Evolutionary conservation across 2,329 filamentous ascomycete genomes (phyloP).

Genomic region (Aphanocladium album): DNA sequence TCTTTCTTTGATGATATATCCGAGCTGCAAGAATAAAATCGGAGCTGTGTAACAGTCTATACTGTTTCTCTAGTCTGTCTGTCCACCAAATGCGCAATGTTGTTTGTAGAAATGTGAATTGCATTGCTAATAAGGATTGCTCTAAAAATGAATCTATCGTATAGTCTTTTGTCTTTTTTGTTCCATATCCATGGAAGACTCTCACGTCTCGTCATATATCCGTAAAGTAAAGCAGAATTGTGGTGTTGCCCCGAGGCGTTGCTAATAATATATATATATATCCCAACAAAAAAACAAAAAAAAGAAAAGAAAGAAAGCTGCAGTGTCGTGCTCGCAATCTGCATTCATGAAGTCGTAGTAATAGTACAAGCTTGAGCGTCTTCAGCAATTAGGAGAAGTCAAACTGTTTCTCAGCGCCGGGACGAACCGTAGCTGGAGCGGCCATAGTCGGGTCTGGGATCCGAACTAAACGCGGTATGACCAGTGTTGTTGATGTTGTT

Average conservation of each 20-base stretch:
- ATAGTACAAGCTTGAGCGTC: background rate
- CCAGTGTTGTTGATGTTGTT: too few relatives aligned
- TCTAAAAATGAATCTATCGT: background rate
- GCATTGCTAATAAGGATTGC: background rate
- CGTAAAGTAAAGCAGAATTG: background rate
- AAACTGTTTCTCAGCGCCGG: background rate
- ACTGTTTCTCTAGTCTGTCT: background rate
- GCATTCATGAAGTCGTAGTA: background rate
- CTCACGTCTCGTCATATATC: background rate
- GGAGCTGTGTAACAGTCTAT: background rate
- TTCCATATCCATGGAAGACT: background rate
- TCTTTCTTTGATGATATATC: slow-evolving; percentile 1
- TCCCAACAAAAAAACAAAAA: background rate
- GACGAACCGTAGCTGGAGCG: too few relatives aligned
- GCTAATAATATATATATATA: slow-evolving; percentile 2
- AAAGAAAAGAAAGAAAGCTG: background rate
- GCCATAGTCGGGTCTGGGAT: too few relatives aligned
- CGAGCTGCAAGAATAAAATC: background rate
- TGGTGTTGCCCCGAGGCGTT: background rate
- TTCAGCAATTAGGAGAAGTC: background rate
- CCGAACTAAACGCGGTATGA: too few relatives aligned
- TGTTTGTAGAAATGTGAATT: background rate
- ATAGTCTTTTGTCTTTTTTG: background rate
- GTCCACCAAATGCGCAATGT: background rate
- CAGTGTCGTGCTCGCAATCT: background rate